A percentile compares a stretch with the other conserved stretches of the same genome.
Evolutionary conservation across 1,284 basidiomycete species (phyloP).

Genomic region (Heterobasidion irregulare): DNA sequence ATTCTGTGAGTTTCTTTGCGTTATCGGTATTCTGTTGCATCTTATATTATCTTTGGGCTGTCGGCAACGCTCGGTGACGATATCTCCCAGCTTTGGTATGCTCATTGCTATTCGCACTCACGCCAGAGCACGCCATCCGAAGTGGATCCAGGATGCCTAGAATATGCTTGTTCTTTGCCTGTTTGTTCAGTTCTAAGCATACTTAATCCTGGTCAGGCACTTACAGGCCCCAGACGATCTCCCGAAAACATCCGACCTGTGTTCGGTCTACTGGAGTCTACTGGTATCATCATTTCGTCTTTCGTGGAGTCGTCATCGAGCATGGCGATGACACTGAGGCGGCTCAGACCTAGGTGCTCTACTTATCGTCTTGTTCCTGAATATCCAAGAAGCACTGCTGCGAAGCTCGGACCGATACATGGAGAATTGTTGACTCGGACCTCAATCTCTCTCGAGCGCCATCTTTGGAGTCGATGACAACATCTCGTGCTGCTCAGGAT

Average conservation of each 20-base stretch:
- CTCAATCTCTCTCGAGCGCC: not conserved
- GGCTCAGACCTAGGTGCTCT: too few species aligned
- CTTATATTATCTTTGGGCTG: not conserved
- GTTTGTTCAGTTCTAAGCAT: too few species aligned
- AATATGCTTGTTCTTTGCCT: not conserved
- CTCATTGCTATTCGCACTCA: not conserved
- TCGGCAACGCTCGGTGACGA: not conserved
- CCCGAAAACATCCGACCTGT: too few species aligned
- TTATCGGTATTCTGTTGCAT: not conserved
- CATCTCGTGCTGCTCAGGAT: not conserved
- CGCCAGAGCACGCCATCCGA: conserved; percentile 1
- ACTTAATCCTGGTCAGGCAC: too few species aligned
- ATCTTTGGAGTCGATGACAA: conserved; percentile 1
- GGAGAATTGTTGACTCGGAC: too few species aligned
- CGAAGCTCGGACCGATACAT: too few species aligned
- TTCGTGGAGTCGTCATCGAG: too few species aligned
- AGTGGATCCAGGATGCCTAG: not conserved
- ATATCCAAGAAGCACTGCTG: too few species aligned
- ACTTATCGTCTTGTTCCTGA: not conserved
- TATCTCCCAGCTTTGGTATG: not conserved
- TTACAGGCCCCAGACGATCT: too few species aligned
- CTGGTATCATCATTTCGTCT: too few species aligned
- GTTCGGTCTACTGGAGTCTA: too few species aligned
- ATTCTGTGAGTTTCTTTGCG: not conserved
- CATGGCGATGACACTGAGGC: too few species aligned